A percentile compares a stretch with the other conserved stretches of the same genome.
phyloP scores from a whole-genome alignment of 2,329 filamentous ascomycete genomes.

The Exophiala oligosperma region DNA sequence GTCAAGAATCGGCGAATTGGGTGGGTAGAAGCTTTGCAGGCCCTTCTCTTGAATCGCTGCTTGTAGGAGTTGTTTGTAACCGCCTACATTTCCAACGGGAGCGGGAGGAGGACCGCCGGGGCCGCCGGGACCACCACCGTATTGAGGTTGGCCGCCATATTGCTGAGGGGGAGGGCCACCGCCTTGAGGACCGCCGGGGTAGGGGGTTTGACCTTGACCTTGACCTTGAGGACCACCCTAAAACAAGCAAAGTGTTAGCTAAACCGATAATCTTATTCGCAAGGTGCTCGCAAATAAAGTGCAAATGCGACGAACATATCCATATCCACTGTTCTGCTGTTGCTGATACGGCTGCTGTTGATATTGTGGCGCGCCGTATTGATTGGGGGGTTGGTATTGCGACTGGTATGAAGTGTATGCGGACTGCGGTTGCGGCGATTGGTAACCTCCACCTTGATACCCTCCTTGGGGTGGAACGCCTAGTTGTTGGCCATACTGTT shows the following conservation, averaged over 20 bases:
- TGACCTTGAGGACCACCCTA: conserved; percentile 33
- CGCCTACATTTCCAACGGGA: conserved; percentile 50
- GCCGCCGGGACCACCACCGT: conserved; percentile 16
- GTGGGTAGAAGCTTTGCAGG: conserved; percentile 60
- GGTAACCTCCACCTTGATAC: conserved; percentile 11
- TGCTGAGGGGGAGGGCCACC: conserved; percentile 26
- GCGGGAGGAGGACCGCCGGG: conserved; percentile 33
- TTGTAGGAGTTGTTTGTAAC: conserved; percentile 59
- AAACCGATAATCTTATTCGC: no score
- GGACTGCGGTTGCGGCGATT: conserved; percentile 23
- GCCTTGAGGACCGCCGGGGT: conserved; percentile 27
- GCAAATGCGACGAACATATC: conserved; percentile 32
- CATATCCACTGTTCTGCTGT: conserved; percentile 37
- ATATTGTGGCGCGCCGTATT: conserved; percentile 38
- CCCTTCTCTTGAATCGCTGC: conserved; percentile 60
- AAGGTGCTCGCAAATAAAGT: not conserved
- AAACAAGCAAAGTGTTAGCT: conserved; percentile 29
- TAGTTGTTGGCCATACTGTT: conserved; percentile 39
- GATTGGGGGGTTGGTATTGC: conserved; percentile 27
- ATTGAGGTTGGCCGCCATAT: conserved; percentile 25
- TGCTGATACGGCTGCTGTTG: conserved; percentile 32
- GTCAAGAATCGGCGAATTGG: conserved; percentile 51
- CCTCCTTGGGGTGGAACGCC: conserved; percentile 30
- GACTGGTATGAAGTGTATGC: conserved; percentile 26
- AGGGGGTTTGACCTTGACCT: conserved; percentile 26